Conservation (phyloP, 305 asterid genomes). For the Rubia balearica region DNA sequence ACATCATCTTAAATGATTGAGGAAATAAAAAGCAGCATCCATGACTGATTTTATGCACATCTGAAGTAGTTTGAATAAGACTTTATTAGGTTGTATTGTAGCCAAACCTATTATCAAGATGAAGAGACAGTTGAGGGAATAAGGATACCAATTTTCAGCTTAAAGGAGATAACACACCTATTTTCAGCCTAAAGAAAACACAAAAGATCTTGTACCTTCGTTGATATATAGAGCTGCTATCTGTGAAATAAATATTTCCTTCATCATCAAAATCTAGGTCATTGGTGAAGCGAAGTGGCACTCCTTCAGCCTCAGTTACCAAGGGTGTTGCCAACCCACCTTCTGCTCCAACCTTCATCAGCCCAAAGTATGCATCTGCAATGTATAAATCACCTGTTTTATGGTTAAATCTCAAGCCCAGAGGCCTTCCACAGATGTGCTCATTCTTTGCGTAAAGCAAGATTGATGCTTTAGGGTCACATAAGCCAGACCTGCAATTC, state of each 20-base stretch:
- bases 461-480: slow-evolving; percentile 57
- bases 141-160: background rate
- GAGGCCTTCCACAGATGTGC: slow-evolving; percentile 94
- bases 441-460: slow-evolving; percentile 60
- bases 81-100: background rate
- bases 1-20: background rate
- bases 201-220: slow-evolving; percentile 46
- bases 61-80: background rate
- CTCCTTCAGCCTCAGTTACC: slow-evolving; percentile 70
- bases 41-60: background rate
- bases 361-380: slow-evolving; percentile 89
- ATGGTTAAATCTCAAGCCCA: slow-evolving; percentile 78
- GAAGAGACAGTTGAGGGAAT: background rate
- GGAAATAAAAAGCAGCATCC: background rate
- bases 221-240: slow-evolving; percentile 70
- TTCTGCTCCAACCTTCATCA: slow-evolving; percentile 88
- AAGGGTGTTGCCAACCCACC: slow-evolving; percentile 84
- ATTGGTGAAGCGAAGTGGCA: slow-evolving; percentile 66
- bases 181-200: slow-evolving; percentile 7
- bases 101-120: background rate
- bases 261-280: slow-evolving; percentile 76
- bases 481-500: slow-evolving; percentile 53
- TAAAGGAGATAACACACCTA: background rate
- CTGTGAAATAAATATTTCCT: slow-evolving; percentile 80
- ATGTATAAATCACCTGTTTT: slow-evolving; percentile 74